phyloP scores from a whole-genome alignment of 768 basidiomycete genomes.

The Mycena amicta region DNA sequence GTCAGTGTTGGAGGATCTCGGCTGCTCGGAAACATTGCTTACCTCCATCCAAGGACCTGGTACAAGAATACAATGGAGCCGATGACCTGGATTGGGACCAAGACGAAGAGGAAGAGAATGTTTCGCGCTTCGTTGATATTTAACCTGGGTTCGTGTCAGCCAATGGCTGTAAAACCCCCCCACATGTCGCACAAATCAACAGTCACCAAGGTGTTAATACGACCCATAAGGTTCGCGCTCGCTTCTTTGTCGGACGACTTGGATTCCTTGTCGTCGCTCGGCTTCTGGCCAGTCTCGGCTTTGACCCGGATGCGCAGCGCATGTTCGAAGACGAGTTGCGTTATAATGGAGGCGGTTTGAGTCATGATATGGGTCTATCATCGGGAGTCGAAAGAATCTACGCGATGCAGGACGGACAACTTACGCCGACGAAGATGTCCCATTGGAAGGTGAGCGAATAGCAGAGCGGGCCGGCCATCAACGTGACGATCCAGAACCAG shows the following conservation, averaged over 20 bases:
- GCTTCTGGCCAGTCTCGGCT: constrained; percentile 30
- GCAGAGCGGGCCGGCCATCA: constrained; percentile 41
- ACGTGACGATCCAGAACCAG: constrained; percentile 52
- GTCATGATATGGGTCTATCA: constrained; percentile 41
- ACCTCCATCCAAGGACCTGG: too few relatives aligned
- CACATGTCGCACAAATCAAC: constrained; percentile 34
- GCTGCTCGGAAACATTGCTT: neutral
- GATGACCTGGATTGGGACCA: constrained; percentile 21
- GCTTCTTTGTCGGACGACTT: neutral
- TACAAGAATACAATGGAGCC: constrained; percentile 31
- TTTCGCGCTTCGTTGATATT: constrained; percentile 33
- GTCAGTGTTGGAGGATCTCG: neutral
- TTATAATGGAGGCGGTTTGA: constrained; percentile 34
- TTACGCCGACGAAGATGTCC: constrained; percentile 45
- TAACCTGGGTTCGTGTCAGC: neutral
- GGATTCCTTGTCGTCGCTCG: neutral
- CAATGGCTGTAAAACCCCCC: neutral
- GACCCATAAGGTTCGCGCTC: constrained; percentile 36
- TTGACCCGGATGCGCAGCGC: constrained; percentile 56
- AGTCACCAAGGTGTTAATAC: constrained; percentile 46
- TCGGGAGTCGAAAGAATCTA: neutral
- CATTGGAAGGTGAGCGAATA: constrained; percentile 42
- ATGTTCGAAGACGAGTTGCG: too few relatives aligned
- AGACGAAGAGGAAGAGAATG: constrained; percentile 28
- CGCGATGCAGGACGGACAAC: constrained; percentile 14